Base-by-base conservation (phyloP, 306 rosid species). In the Inga laurina region DNA sequence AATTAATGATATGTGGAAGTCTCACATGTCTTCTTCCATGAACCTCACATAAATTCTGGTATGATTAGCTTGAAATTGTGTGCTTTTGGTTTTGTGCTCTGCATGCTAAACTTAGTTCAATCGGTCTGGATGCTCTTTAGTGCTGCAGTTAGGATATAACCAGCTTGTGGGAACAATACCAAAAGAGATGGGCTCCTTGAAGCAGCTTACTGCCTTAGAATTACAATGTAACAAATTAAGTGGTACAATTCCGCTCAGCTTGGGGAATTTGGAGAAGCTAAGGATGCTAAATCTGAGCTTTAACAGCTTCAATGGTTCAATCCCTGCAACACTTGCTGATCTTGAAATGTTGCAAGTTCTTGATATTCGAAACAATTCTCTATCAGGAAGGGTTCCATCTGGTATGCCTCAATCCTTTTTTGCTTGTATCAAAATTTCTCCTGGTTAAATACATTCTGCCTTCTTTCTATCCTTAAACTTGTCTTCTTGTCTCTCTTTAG, bases 241-340 rank as follows among this genome's bases (percentile, higher is more conserved):
- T 16, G 99, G 95, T 70, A 83, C 69, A 78, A 89, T 96, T 75
- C 99, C 99, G 51, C 74, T 88, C 27, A 88, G 89, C 73, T 78
- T 96, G 70, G 98, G 95, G 74, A 81, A 87, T 80, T 71, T 92
- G 83, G 81, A 56, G 74, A 82, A 72, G 82, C 85, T 96, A 30
- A 85, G 65, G 79, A 87, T 96, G 86, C 86, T 96, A 59, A 91
- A 94, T 87, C 82, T 96, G 87, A 94, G 99, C 90, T 94, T 89
- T 76, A 96, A 96, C 84, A 86, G 83, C 62, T 89, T 96, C 73
- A 87, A 46, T 30, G 98, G 97, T 61, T 0, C 77, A 22, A 79
- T 96, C 76, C 99, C 99, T 5, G 75, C 84, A 32, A 88, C 80
- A 74, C 80, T 96, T 72, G 90, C 92, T 41, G 37, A 43, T 61